phyloP scores from a whole-genome alignment of 1,284 basidiomycete genomes.

The Pascua sp. region DNA sequence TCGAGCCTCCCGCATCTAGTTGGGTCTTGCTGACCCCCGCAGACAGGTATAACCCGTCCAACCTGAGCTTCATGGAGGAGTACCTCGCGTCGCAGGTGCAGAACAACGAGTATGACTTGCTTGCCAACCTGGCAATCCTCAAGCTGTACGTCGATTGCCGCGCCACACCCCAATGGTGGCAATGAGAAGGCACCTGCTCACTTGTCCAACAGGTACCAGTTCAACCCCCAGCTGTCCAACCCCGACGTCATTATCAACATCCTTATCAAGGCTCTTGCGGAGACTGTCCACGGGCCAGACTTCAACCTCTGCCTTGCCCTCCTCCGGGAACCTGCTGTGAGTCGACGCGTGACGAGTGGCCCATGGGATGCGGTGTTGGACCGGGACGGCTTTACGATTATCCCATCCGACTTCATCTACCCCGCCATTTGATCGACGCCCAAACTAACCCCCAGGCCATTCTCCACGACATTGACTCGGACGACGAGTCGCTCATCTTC shows the following conservation, averaged over 20 bases:
- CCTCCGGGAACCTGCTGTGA: conserved; percentile 38
- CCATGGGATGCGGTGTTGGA: conserved; percentile 12
- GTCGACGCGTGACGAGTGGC: not conserved
- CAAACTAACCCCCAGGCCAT: conserved; percentile 24
- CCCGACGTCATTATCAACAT: conserved; percentile 90
- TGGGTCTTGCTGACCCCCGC: conserved; percentile 1
- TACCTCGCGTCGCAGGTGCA: conserved; percentile 90
- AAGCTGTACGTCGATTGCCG: conserved; percentile 58
- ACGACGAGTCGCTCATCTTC: conserved; percentile 70
- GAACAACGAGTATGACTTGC: conserved; percentile 83
- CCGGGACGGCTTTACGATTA: not conserved
- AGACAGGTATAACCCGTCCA: conserved; percentile 96
- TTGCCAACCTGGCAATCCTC: conserved; percentile 81
- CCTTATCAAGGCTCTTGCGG: conserved; percentile 84
- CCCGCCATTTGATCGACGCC: not conserved
- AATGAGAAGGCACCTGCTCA: not conserved
- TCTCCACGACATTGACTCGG: conserved; percentile 55
- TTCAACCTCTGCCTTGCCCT: conserved; percentile 90
- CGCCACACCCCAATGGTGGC: not conserved
- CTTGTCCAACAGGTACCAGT: conserved; percentile 70
- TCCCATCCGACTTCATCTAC: conserved; percentile 8
- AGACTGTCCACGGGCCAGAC: conserved; percentile 68
- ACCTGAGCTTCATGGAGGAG: conserved; percentile 86
- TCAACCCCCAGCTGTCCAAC: conserved; percentile 90
- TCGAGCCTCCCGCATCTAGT: not conserved